Evolutionary conservation across 2,329 filamentous ascomycete species (phyloP).

Genomic region (Colletotrichum karsti): DNA sequence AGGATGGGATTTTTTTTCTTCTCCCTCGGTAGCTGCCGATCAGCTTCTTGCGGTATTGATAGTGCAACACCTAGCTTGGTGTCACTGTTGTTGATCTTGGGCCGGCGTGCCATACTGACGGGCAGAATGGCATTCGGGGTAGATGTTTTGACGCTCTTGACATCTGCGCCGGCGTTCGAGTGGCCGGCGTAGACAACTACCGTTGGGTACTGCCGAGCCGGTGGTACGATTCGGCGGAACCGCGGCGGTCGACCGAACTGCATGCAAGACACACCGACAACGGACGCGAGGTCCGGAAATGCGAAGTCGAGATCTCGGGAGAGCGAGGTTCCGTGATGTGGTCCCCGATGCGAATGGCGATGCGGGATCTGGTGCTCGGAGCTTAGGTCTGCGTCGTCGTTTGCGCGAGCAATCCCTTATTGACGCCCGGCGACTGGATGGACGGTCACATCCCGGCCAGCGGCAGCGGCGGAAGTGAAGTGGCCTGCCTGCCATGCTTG

Average conservation of each 20-base stretch:
- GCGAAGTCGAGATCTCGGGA: neutral
- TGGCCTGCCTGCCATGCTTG: neutral
- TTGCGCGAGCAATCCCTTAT: neutral
- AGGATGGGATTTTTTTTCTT: neutral
- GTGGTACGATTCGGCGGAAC: neutral
- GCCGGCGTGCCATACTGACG: neutral
- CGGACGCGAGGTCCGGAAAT: neutral
- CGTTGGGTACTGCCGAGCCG: neutral
- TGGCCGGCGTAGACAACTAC: too few species aligned
- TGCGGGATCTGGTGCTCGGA: conserved; percentile 1
- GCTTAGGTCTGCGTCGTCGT: neutral
- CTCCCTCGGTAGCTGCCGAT: neutral
- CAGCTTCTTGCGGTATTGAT: neutral
- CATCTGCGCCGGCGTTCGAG: too few species aligned
- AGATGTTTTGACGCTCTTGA: neutral
- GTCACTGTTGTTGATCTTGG: neutral
- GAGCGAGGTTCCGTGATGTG: neutral
- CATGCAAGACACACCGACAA: neutral
- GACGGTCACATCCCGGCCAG: neutral
- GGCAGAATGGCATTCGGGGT: neutral
- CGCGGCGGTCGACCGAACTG: neutral
- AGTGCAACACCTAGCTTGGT: neutral
- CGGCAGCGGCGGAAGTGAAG: neutral
- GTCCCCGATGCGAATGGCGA: neutral
- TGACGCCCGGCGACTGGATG: neutral